Base-by-base conservation (phyloP, 2,329 filamentous ascomycete genomes). In the Stenocarpella maydis region DNA sequence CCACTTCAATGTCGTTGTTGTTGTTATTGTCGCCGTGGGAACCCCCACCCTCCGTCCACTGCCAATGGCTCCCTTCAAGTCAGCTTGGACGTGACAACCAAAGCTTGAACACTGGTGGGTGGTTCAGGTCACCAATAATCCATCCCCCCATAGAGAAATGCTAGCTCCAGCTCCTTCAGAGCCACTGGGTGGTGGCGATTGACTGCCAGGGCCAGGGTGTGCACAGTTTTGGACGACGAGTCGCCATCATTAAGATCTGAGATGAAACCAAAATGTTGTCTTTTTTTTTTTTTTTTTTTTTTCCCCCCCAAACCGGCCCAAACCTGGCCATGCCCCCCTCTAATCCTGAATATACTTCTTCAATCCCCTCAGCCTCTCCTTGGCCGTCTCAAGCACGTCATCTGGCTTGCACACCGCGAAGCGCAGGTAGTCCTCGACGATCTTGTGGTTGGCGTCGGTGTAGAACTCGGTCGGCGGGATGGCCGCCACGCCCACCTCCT, bases 401-500 rank as follows among this genome's bases (percentile, higher is more conserved):
- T 99, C 94, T 41, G 95, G 89, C 85, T 99, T 99, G 84, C 96
- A 99, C 1, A 99, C 94, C 0, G 96, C 96, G 78, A 98, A 98
- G 28, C 96, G 87, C 76, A 99, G 86, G 82, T 97, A 99, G 76
- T 98, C 92, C 84, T 98, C 93, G 0, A 93, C 96, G 74, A 98
- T 89, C 75, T 92, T 89, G 34, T 92, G 89, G 77, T 97, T 97
- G 52, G 81, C 83, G 21, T 93, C 90, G 0, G 95, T 98, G 79
- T 98, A 98, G 80, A 99, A 99, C 80, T 99, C 96, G 0, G 95
- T 97, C 0, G 96, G 96, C 21, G 96, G 96, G 72, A 99, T 98
- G 10, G 95, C 95, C 3, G 96, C 96, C 34, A 99, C 94, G 12
- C 96, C 96, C 24, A 99, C 85, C 83, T 99, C 95, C 79, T 95